phyloP scores from a whole-genome alignment of 768 basidiomycete species.

The Lactifluus subvellereus region DNA sequence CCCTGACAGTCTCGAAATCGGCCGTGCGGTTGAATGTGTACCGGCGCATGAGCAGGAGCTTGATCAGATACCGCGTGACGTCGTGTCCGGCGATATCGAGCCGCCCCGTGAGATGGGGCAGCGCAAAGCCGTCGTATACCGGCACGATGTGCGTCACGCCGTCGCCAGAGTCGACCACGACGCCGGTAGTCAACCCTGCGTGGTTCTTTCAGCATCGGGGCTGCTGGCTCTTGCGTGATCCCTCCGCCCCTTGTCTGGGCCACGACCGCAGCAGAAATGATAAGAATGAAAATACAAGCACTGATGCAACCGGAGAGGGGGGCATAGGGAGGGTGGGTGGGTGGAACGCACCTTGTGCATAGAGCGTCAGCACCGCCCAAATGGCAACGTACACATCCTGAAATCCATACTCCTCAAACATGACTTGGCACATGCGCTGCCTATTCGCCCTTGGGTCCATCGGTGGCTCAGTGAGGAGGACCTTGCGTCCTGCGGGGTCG shows the following conservation, averaged over 20 bases:
- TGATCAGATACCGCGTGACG: conserved; percentile 98
- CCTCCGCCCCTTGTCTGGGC: not conserved
- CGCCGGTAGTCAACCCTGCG: conserved; percentile 94
- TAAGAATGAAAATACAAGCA: not conserved
- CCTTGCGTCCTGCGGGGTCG: conserved; percentile 80
- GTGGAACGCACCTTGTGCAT: conserved; percentile 84
- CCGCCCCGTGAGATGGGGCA: conserved; percentile 90
- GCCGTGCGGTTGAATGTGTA: conserved; percentile 99
- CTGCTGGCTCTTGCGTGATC: not conserved
- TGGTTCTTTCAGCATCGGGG: not conserved
- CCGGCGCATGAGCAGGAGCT: conserved; percentile 99
- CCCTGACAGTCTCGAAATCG: conserved; percentile 97
- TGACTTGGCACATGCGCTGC: conserved; percentile 92
- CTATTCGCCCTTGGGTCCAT: conserved; percentile 97
- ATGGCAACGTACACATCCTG: conserved; percentile 97
- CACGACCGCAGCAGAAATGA: not conserved
- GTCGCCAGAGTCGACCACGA: conserved; percentile 98
- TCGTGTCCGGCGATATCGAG: conserved; percentile 98
- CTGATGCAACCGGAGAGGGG: not conserved
- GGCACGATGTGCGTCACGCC: conserved; percentile 99
- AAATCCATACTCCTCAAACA: conserved; percentile 99
- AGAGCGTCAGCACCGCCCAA: conserved; percentile 95
- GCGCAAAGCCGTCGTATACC: conserved; percentile 95
- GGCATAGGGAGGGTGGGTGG: conserved; percentile 1
- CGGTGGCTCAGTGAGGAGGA: conserved; percentile 94